phyloP scores from a whole-genome alignment of 306 rosid species.

The Glycine tomentella region DNA sequence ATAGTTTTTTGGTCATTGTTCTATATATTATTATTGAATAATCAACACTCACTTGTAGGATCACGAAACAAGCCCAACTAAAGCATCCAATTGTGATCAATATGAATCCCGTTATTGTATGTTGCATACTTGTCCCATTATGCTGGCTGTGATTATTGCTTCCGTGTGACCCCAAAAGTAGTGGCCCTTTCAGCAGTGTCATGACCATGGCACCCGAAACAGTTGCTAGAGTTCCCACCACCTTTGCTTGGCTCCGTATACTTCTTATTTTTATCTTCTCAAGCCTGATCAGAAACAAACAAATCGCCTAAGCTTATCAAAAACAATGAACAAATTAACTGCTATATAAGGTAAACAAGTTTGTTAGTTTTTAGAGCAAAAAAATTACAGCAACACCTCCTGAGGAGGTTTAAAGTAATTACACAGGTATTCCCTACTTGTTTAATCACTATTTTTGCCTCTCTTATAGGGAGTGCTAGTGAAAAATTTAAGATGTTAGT shows the following conservation, averaged over 20 bases:
- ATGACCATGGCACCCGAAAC: slow-evolving; percentile 90
- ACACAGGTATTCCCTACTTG: no score
- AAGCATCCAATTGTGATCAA: slow-evolving; percentile 79
- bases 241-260: slow-evolving; percentile 77
- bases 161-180: slow-evolving; percentile 58
- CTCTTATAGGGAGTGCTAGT: no score
- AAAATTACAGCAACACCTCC: no score
- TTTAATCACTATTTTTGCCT: no score
- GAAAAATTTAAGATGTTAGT: no score
- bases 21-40: neutral
- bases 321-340: no score
- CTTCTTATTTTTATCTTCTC: slow-evolving; percentile 69
- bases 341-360: no score
- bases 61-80: slow-evolving; percentile 81
- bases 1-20: no score
- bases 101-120: slow-evolving; percentile 67
- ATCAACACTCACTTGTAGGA: slow-evolving; percentile 66
- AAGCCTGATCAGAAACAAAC: slow-evolving; percentile 54
- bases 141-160: slow-evolving; percentile 35
- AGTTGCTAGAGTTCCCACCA: slow-evolving; percentile 80
- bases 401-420: no score
- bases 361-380: no score
- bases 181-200: slow-evolving; percentile 84
- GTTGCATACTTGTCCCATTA: slow-evolving; percentile 50
- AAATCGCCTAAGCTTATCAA: neutral